A percentile compares a stretch with the other conserved stretches of the same genome.
Conservation (phyloP, 768 basidiomycete genomes). For the Mycena leptocephala region DNA sequence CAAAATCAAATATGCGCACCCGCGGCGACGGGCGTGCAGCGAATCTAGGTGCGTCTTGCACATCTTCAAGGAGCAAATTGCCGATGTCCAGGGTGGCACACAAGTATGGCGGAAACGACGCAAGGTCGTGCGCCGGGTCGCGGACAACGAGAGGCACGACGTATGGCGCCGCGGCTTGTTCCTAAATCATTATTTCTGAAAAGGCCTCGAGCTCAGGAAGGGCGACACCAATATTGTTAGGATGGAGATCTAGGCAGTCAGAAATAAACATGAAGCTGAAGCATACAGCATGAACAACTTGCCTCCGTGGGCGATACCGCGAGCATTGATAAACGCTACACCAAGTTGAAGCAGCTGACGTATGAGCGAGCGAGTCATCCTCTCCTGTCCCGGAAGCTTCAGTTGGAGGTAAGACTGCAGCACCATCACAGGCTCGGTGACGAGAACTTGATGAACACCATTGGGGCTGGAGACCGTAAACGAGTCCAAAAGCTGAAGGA, state of each 20-base stretch:
- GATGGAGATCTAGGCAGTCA: not conserved
- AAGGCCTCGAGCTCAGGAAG: not conserved
- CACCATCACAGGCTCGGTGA: not conserved
- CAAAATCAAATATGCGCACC: not conserved
- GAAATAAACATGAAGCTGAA: too few relatives aligned
- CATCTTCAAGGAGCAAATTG: not conserved
- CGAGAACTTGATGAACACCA: not conserved
- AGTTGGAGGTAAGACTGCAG: not conserved
- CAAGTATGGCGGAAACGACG: constrained; percentile 4
- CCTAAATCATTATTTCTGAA: not conserved
- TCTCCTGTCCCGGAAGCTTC: not conserved
- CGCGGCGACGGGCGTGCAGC: not conserved
- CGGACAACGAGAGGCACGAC: not conserved
- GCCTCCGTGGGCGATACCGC: constrained; percentile 12
- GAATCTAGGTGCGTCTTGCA: not conserved
- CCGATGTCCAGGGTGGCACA: not conserved
- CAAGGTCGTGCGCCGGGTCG: not conserved
- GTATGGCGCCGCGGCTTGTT: not conserved
- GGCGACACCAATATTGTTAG: constrained; percentile 6
- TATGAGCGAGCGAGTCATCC: not conserved
- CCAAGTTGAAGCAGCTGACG: constrained; percentile 1
- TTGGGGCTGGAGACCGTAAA: not conserved
- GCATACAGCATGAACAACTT: too few relatives aligned
- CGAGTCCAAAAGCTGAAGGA: not conserved
- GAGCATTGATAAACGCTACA: not conserved